These are phyloP conservation scores for Boeremia exigua DNA, from an alignment of 2,329 filamentous ascomycete species.

Conservation along the genomic window DNA sequence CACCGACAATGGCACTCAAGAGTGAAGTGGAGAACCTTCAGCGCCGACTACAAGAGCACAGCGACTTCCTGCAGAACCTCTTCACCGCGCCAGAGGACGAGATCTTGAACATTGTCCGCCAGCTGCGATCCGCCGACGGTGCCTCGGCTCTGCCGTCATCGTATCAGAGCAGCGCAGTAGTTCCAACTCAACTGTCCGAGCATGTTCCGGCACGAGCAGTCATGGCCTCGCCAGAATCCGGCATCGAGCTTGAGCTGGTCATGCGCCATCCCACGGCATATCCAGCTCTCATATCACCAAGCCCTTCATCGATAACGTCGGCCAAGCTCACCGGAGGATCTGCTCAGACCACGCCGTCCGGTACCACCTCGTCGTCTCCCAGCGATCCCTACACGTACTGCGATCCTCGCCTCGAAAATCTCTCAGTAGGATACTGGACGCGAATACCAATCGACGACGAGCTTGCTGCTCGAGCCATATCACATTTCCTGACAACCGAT, in stretches of 20 bases:
- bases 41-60: constrained; percentile 8
- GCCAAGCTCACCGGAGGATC: neutral
- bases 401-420: constrained; percentile 7
- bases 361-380: neutral
- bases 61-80: constrained; percentile 4
- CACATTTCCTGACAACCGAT: constrained; percentile 3
- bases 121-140: neutral
- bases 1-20: constrained; percentile 15
- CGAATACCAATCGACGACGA: constrained; percentile 8
- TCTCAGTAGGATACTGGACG: constrained; percentile 14
- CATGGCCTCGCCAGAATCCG: constrained; percentile 4
- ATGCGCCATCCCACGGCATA: constrained; percentile 10
- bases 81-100: constrained; percentile 11
- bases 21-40: constrained; percentile 8
- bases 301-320: neutral
- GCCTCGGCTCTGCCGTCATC: neutral
- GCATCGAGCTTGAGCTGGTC: constrained; percentile 5
- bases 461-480: constrained; percentile 11
- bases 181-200: neutral
- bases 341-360: neutral
- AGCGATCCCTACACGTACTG: neutral
- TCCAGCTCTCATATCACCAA: neutral
- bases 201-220: neutral
- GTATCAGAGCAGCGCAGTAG: neutral
- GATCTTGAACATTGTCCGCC: constrained; percentile 1